A percentile compares a stretch with the other conserved stretches of the same genome.
phyloP scores from a whole-genome alignment of 192 early-diverging fungal genomes.

The Coemansia sp. region DNA sequence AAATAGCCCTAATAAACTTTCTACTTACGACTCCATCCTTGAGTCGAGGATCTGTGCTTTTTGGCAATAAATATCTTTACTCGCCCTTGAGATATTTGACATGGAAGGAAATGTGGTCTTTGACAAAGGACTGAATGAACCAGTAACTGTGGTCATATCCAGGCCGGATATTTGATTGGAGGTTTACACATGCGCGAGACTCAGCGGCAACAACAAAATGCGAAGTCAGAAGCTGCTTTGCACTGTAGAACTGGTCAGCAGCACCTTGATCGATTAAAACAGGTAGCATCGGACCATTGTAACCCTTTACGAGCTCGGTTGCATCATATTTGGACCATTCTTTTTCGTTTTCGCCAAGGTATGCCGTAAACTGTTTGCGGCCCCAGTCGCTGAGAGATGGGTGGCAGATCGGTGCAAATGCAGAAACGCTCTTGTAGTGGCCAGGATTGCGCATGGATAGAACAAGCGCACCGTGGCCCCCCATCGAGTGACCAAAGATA shows the following conservation, averaged over 20 bases:
- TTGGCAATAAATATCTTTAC: no score
- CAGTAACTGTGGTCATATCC: conserved; percentile 89
- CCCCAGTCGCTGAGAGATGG: conserved; percentile 75
- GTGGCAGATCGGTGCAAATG: conserved; percentile 81
- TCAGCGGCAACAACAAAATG: conserved; percentile 57
- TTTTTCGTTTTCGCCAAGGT: conserved; percentile 62
- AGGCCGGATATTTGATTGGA: conserved; percentile 67
- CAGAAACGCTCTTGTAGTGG: conserved; percentile 72
- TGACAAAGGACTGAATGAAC: conserved; percentile 77
- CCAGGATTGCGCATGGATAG: conserved; percentile 70
- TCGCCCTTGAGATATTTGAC: conserved; percentile 50
- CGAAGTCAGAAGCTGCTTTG: conserved; percentile 63
- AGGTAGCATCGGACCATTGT: conserved; percentile 40
- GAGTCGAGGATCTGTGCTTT: no score
- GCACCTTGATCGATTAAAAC: conserved; percentile 66
- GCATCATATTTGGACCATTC: conserved; percentile 75
- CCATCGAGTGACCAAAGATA: conserved; percentile 76
- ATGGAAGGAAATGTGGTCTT: conserved; percentile 77
- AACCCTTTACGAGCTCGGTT: conserved; percentile 62
- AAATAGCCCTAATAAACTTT: no score
- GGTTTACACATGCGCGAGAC: conserved; percentile 43
- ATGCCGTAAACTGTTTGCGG: conserved; percentile 72
- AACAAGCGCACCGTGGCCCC: conserved; percentile 86
- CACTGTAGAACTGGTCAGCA: conserved; percentile 65
- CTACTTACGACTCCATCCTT: no score